Percentiles rank a stretch among this genome's conserved stretches.
phyloP scores from a whole-genome alignment of 225 moss, liverwort and hornwort species.

The Takakia lepidozioides region DNA sequence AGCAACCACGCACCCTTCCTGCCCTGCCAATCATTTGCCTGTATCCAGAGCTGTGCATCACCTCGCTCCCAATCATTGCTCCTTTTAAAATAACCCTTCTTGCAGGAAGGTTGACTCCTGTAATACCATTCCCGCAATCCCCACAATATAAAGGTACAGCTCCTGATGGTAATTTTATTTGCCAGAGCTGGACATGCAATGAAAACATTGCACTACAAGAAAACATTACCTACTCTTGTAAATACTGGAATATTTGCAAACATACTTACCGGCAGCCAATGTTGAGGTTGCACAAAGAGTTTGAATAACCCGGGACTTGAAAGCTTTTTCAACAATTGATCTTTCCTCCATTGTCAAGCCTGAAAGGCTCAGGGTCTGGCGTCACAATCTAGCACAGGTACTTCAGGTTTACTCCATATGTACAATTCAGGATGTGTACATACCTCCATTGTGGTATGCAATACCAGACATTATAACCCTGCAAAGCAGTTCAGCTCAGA shows the following conservation, averaged over 20 bases:
- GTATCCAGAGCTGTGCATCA: neutral
- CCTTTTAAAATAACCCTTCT: constrained; percentile 2
- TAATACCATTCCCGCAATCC: neutral
- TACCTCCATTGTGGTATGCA: constrained; percentile 2
- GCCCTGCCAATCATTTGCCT: constrained; percentile 8
- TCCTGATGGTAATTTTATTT: too few relatives aligned
- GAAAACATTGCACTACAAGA: too few relatives aligned
- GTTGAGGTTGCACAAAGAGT: constrained; percentile 6
- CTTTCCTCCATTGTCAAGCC: constrained; percentile 4
- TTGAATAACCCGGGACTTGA: constrained; percentile 2
- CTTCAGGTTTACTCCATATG: too few relatives aligned
- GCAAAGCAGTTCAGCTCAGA: too few relatives aligned
- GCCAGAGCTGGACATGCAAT: too few relatives aligned
- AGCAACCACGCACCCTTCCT: constrained; percentile 6
- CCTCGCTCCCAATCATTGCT: neutral
- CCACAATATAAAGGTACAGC: too few relatives aligned
- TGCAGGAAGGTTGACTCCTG: constrained; percentile 6
- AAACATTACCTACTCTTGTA: too few relatives aligned
- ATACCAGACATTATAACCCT: constrained; percentile 1
- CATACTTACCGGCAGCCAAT: constrained; percentile 3
- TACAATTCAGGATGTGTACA: too few relatives aligned
- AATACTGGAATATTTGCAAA: too few relatives aligned
- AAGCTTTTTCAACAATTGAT: constrained; percentile 1
- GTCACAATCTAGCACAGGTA: too few relatives aligned
- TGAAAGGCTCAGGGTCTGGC: too few relatives aligned